Evolutionary conservation across 768 basidiomycete species (phyloP), one percentile per base, ranked within the genome.

Genomic region (Filobasidium wieringae): DNA sequence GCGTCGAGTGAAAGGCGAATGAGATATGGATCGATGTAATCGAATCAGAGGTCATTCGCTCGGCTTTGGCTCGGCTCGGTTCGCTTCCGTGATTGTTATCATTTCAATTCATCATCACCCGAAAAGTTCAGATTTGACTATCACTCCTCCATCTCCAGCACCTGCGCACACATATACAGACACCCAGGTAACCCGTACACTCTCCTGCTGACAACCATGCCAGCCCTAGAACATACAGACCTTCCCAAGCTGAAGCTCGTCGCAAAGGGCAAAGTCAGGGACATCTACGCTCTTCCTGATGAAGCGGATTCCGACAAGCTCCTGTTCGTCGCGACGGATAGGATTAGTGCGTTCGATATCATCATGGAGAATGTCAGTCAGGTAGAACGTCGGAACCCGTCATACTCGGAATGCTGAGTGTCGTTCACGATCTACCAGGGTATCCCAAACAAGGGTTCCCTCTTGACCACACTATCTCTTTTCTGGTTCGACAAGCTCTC

Each of bases 321-420:
- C 19, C 80, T 99, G 39, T 97, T 97, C 70, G 85, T 97, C 58
- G 92, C 93, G 11, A 85, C 87, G 9, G 95, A 99, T 76, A 80
- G 95, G 62, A 93, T 97, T 70, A 93, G 88, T 19, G 92, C 92
- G 0, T 97, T 88, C 78, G 93, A 99, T 78, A 86, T 95, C 64
- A 84, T 97, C 68, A 80, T 99, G 61, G 82, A 83, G 70, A 90
- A 93, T 74, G 93, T 96, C 71, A 66, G 88, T 78, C 3, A 11
- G 24, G 9, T 2, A 27, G 33, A 19, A 2, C 3, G 31, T 4
- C 5, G 24, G 17, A 30, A 26, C 24, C 24, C 27, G 19, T 17
- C 41, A 22, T 12, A 29, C 27, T 30, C 30, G 27, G 29, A 7
- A 34, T 22, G 50, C 31, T 22, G 5, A 27, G 4, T 53, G 22